Conservation (phyloP, 2,329 filamentous ascomycete genomes). For the Aureobasidium sp. region DNA sequence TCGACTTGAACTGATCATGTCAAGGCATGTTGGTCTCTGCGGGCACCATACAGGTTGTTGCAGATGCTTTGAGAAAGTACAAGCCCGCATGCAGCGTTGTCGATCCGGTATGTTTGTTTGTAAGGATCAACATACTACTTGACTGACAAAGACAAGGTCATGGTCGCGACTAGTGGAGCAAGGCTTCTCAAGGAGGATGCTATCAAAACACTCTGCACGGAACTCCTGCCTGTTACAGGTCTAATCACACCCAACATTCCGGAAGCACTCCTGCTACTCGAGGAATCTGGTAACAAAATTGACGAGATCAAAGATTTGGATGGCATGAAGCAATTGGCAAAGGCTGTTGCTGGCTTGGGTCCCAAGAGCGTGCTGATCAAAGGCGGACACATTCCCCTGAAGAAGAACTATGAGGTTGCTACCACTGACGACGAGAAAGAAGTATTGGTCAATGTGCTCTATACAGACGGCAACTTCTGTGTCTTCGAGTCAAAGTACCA, state of each 20-base stretch:
- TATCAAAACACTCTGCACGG: conserved; percentile 49
- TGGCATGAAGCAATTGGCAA: conserved; percentile 62
- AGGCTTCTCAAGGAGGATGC: conserved; percentile 58
- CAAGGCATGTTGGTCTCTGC: conserved; percentile 77
- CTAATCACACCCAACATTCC: conserved; percentile 71
- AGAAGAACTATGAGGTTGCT: conserved; percentile 51
- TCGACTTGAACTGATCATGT: not conserved
- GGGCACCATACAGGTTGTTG: conserved; percentile 60
- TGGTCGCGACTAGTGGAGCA: conserved; percentile 78
- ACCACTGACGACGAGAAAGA: conserved; percentile 49
- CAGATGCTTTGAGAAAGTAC: conserved; percentile 52
- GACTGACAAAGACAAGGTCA: conserved; percentile 52
- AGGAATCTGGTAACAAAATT: conserved; percentile 37
- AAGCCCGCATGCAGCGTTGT: conserved; percentile 53
- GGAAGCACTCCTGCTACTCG: conserved; percentile 59
- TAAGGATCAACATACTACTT: not conserved
- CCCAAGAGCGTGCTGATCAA: conserved; percentile 79
- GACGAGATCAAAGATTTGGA: conserved; percentile 47
- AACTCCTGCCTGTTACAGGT: conserved; percentile 57
- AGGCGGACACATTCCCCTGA: conserved; percentile 81
- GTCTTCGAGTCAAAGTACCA: conserved; percentile 64
- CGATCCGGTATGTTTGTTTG: conserved; percentile 56
- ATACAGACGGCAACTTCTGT: conserved; percentile 45
- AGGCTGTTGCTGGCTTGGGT: conserved; percentile 57
- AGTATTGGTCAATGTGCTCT: conserved; percentile 68